Conservation (phyloP, 495 filamentous ascomycete species). For the Xylaria longipes region DNA sequence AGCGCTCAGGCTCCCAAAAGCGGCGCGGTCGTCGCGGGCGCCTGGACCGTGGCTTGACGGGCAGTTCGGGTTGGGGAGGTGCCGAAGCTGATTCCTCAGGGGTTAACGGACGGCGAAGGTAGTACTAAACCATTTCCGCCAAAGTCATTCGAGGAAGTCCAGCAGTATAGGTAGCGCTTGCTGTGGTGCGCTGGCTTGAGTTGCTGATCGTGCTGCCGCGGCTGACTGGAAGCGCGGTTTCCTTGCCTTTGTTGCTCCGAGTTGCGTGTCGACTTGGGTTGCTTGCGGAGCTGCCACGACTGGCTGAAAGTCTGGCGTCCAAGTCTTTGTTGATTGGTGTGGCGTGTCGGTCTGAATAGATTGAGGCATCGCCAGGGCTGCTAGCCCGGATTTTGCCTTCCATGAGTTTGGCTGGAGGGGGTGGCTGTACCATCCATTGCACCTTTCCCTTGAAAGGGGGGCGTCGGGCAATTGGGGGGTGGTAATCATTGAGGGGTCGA, state of each 20-base stretch:
- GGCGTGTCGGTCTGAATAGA: constrained; percentile 32
- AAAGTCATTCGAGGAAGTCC: not conserved
- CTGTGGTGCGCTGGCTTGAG: not conserved
- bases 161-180: not conserved
- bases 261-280: constrained; percentile 34
- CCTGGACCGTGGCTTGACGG: not conserved
- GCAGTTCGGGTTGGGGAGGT: not conserved
- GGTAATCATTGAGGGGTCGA: constrained; percentile 83
- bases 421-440: constrained; percentile 91
- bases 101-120: not conserved
- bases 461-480: constrained; percentile 83
- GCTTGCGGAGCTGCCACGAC: not conserved
- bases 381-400: constrained; percentile 72
- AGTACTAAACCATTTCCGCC: not conserved
- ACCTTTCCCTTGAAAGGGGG: constrained; percentile 70
- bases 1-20: not conserved
- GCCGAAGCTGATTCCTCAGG: not conserved
- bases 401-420: constrained; percentile 85
- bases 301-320: not conserved
- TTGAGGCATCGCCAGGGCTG: constrained; percentile 53
- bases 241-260: constrained; percentile 34
- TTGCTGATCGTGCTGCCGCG: constrained; percentile 9
- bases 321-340: constrained; percentile 34
- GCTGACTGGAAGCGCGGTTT: not conserved
- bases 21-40: not conserved